These are phyloP conservation scores for Penicillium freii DNA, from an alignment of 2,329 filamentous ascomycete genomes.

Conservation along the genomic window DNA sequence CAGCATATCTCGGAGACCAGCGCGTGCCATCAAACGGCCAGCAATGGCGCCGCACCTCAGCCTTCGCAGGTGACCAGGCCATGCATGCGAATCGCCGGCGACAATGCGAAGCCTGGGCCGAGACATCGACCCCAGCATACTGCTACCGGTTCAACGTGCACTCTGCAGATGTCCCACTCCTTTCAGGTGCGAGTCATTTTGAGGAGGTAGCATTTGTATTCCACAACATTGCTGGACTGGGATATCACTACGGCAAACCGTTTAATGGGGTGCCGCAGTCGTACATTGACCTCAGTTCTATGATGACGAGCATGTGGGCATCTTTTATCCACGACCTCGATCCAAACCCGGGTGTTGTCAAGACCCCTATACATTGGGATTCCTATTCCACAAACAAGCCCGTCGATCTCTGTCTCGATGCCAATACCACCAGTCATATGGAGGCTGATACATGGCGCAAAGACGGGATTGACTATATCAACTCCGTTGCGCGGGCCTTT, in stretches of 20 bases:
- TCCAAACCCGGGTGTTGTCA: conserved; percentile 41
- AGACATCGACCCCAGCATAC: conserved; percentile 52
- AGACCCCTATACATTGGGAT: conserved; percentile 42
- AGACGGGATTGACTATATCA: conserved; percentile 33
- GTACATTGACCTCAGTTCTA: conserved; percentile 44
- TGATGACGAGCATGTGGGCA: conserved; percentile 55
- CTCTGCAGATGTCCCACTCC: conserved; percentile 44
- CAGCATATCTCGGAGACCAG: conserved; percentile 40
- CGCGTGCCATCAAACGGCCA: conserved; percentile 41
- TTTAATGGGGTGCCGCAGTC: conserved; percentile 44
- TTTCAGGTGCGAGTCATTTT: conserved; percentile 54
- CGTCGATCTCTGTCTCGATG: conserved; percentile 52
- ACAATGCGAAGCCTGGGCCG: conserved; percentile 53
- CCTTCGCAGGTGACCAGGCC: conserved; percentile 55
- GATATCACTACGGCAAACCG: conserved; percentile 43
- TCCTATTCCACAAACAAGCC: conserved; percentile 43
- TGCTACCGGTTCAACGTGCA: conserved; percentile 62
- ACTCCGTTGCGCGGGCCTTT: conserved; percentile 26
- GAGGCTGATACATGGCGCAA: conserved; percentile 49
- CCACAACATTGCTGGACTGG: conserved; percentile 50
- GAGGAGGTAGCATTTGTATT: conserved; percentile 57
- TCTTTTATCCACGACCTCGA: conserved; percentile 49
- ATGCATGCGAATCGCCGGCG: conserved; percentile 58
- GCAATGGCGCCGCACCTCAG: conserved; percentile 55
- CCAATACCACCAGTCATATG: conserved; percentile 46